A percentile compares a stretch with the other conserved stretches of the same genome.
phyloP scores from a whole-genome alignment of 2,329 filamentous ascomycete species.

The Sporothrix pseudoabietina region DNA sequence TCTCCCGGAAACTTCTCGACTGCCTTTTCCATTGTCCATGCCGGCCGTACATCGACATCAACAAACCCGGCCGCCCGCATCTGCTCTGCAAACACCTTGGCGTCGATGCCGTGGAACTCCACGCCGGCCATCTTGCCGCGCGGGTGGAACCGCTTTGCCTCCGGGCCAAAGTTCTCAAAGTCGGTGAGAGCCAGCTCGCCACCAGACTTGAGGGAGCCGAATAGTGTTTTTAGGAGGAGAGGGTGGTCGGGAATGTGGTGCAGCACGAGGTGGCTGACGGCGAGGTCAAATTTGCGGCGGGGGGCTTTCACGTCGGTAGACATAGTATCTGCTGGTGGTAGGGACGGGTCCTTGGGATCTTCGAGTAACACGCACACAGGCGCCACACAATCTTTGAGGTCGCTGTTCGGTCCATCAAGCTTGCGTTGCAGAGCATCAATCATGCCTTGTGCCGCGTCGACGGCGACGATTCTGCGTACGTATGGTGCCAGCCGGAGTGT shows the following conservation, averaged over 20 bases:
- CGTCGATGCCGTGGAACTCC: constrained; percentile 55
- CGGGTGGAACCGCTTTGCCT: constrained; percentile 56
- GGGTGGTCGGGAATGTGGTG: constrained; percentile 56
- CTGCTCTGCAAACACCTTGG: constrained; percentile 46
- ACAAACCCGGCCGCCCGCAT: constrained; percentile 53
- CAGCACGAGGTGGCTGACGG: constrained; percentile 56
- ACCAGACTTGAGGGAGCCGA: constrained; percentile 50
- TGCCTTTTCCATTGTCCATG: constrained; percentile 53
- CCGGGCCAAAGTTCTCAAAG: constrained; percentile 58
- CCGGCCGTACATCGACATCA: constrained; percentile 51
- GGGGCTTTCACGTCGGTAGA: background rate
- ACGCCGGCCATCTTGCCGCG: constrained; percentile 55
- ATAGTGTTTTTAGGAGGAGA: constrained; percentile 49
- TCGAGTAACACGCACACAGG: constrained; percentile 52
- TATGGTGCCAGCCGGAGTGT: constrained; percentile 53
- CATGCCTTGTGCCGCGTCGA: constrained; percentile 59
- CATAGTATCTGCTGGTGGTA: constrained; percentile 42
- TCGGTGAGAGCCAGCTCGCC: constrained; percentile 58
- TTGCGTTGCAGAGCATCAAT: constrained; percentile 53
- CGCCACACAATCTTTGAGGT: constrained; percentile 40
- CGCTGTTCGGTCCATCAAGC: constrained; percentile 44
- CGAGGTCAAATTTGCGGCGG: constrained; percentile 52
- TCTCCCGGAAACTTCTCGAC: constrained; percentile 52
- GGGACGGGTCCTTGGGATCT: constrained; percentile 51
- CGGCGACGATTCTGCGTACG: constrained; percentile 52